A percentile compares a stretch with the other conserved stretches of the same genome.
Conservation (phyloP, 2,329 filamentous ascomycete genomes). For the Chaetomium strumarium region DNA sequence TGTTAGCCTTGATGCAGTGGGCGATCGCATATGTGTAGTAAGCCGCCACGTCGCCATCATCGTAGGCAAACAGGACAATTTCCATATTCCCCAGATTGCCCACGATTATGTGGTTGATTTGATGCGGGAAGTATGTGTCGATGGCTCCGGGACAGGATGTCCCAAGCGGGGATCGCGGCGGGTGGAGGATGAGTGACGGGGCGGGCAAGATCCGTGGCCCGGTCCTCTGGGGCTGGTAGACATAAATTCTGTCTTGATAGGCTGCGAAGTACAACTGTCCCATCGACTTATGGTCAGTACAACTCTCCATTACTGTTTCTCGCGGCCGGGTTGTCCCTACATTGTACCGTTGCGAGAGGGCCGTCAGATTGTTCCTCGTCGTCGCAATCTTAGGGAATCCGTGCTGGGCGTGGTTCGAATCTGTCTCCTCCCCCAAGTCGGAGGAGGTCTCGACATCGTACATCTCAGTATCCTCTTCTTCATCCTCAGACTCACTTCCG, state of each 20-base stretch:
- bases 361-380: slow-evolving; percentile 49
- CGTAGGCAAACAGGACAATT: slow-evolving; percentile 60
- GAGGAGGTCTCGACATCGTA: neutral
- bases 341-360: slow-evolving; percentile 52
- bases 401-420: slow-evolving; percentile 1
- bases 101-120: slow-evolving; percentile 63
- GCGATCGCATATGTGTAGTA: slow-evolving; percentile 57
- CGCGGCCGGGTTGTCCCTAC: slow-evolving; percentile 31
- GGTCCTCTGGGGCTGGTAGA: slow-evolving; percentile 46
- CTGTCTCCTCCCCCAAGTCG: neutral
- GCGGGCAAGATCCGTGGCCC: slow-evolving; percentile 43
- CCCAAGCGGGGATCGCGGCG: slow-evolving; percentile 37
- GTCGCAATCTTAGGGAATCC: slow-evolving; percentile 27
- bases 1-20: slow-evolving; percentile 35
- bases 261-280: slow-evolving; percentile 55
- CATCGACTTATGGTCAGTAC: neutral
- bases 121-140: slow-evolving; percentile 47
- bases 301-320: neutral
- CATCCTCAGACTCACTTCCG: slow-evolving; percentile 16
- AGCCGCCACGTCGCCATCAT: slow-evolving; percentile 69
- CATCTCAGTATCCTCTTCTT: slow-evolving; percentile 10
- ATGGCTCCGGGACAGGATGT: slow-evolving; percentile 46
- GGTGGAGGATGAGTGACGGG: slow-evolving; percentile 47
- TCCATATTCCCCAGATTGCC: slow-evolving; percentile 66
- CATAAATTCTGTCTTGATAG: slow-evolving; percentile 51